Base-by-base conservation (phyloP, 352 stramenopile genomes). In the Phytophthora litchii region DNA sequence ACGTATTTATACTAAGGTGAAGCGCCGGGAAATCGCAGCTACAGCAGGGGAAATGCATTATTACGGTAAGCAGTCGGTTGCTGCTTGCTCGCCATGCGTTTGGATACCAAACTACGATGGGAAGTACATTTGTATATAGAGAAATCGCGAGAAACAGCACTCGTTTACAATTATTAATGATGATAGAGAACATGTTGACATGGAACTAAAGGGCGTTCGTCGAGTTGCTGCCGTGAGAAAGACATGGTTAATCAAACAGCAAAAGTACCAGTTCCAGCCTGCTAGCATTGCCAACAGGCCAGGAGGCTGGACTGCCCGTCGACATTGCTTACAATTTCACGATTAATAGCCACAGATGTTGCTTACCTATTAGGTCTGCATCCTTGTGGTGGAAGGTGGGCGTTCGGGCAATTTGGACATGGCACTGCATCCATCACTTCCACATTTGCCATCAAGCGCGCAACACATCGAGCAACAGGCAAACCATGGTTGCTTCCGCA, bases 401-500 rank as follows among this genome's bases (percentile, higher is more conserved):
- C 35, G 23, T 16, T n/a, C 23, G n/a, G 35, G 13, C 3, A 25
- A 41, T 8, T 48, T 20, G 14, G 17, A 10, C 29, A 17, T 50
- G 43, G 17, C 25, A 16, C 27, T 29, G 23, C 23, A 27, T 34
- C 29, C 11, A 19, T 58, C 60, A 68, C 53, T 58, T 59, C 45
- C 34, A 17, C 51, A 54, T 50, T 56, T 52, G 46, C 54, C 47
- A n/a, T 45, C 17, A n/a, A 45, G n/a, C 31, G 35, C 19, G 45
- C 54, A 55, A 69, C 2, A 50, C 34, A 12, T 64, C 36, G 40
- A 64, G 60, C 37, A 48, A 36, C 19, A 21, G 35, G 35, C 29
- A 56, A 61, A 60, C 23, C 7, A 70, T 70, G 61, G 54, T 70
- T 16, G 52, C 23, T 47, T 56, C 42, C 3, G 17, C 46, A 19